phyloP scores from a whole-genome alignment of 805 yeast genomes.

The Metschnikowia similis region DNA sequence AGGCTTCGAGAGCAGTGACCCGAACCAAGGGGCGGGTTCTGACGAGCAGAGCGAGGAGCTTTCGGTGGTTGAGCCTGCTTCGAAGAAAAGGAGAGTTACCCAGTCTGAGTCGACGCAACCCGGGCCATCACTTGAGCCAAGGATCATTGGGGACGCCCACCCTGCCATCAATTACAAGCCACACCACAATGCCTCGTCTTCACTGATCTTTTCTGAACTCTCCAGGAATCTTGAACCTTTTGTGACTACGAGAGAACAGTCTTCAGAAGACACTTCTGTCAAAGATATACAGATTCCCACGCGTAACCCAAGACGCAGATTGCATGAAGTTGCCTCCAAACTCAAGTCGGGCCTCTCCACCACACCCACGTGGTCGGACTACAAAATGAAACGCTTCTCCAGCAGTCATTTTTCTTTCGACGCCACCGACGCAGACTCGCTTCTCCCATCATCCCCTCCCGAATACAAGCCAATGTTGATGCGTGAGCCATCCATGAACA shows the following conservation, averaged over 20 bases:
- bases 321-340: not conserved
- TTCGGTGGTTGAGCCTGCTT: not conserved
- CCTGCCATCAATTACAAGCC: not conserved
- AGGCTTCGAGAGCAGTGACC: not conserved
- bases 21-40: not conserved
- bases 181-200: not conserved
- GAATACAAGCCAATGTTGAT: not conserved
- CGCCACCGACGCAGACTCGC: not conserved
- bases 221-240: not conserved
- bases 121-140: not conserved
- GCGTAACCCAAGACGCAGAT: slow-evolving; percentile 2
- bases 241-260: not conserved
- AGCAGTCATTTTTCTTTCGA: slow-evolving; percentile 1
- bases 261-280: not conserved
- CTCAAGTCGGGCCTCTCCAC: not conserved
- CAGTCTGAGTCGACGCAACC: not conserved
- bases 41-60: not conserved
- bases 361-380: not conserved
- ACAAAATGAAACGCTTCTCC: not conserved
- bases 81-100: not conserved
- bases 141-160: not conserved
- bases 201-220: slow-evolving; percentile 1
- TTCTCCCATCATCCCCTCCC: not conserved
- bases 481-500: slow-evolving; percentile 2
- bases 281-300: not conserved